Conservation (phyloP, 768 basidiomycete genomes). For the Pisolithus orientalis region DNA sequence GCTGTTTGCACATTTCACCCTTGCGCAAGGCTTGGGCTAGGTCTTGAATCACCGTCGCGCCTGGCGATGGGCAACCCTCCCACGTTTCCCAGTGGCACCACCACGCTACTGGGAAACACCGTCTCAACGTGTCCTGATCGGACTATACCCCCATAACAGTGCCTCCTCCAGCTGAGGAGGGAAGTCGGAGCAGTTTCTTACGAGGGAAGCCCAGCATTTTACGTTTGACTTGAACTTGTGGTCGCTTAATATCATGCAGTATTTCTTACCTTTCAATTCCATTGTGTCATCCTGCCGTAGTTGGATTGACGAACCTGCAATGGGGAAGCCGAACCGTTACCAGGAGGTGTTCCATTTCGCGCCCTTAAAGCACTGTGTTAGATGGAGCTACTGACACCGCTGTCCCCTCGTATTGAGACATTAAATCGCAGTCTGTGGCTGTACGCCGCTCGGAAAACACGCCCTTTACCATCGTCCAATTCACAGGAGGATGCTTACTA, state of each 20-base stretch:
- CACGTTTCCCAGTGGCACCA: background rate
- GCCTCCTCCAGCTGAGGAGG: background rate
- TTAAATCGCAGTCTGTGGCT: background rate
- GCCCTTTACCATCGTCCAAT: background rate
- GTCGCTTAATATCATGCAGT: too few species aligned
- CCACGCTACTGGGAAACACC: background rate
- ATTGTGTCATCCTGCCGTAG: too few species aligned
- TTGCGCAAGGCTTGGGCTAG: background rate
- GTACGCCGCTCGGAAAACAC: background rate
- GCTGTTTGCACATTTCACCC: background rate
- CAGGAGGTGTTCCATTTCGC: background rate
- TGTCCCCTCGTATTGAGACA: background rate
- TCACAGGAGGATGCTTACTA: background rate
- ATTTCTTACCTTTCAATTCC: too few species aligned
- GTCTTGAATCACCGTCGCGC: background rate
- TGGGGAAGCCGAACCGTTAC: background rate
- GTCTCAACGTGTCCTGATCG: conserved; percentile 1
- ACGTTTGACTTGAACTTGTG: background rate
- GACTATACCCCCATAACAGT: background rate
- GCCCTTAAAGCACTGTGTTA: background rate
- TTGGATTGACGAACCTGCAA: too few species aligned
- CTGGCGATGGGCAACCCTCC: background rate
- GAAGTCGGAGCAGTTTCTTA: background rate
- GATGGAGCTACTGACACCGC: background rate
- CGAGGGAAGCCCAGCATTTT: background rate